Base-by-base conservation (phyloP, 805 yeast genomes). In the Hanseniaspora meyeri region DNA sequence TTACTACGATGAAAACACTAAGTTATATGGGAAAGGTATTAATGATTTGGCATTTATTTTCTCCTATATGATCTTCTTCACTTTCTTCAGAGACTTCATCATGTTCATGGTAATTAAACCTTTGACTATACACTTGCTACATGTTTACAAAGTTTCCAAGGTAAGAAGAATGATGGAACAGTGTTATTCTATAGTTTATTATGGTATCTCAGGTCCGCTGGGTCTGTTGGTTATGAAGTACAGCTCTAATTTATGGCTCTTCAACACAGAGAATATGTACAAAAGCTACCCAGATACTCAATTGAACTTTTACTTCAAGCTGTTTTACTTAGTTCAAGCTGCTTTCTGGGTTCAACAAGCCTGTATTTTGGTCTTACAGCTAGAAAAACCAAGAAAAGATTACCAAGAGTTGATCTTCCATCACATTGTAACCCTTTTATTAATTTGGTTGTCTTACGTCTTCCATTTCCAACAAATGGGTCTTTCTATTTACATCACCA, bases 401-500 rank as follows among this genome's bases (percentile, higher is more conserved):
- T 90, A 82, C 71, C 74, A 82, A 63, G 98, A 93, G 70, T 77
- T 93, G 59, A 87, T 91, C 42, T 82, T 87, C 69, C 99, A 93
- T 70, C 99, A 93, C 68, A 78, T 93, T 60, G 82, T 93, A 60
- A 93, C 99, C 29, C 81, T 93, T 68, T 79, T 88, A 4, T 78
- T 93, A 62, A 89, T 93, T 64, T 83, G 85, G 80, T 75, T 79
- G 55, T 87, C 96, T 11, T 91, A 93, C 69, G 80, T 90, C 62
- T 93, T 93, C 77, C 96, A 93, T 70, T 93, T 89, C 75, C 87
- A 96, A 16, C 87, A 95, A 82, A 91, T 93, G 78, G 99, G 99
- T 6, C 69, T 93, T 38, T 86, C 85, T 17, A 79, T 93, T 53
- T 93, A 87, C 68, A 78, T 93, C 63, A 88, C 97, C 27, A 93